These are phyloP conservation scores for Diaporthe sp. DNA, from an alignment of 2,329 filamentous ascomycete species.

Conservation along the genomic window DNA sequence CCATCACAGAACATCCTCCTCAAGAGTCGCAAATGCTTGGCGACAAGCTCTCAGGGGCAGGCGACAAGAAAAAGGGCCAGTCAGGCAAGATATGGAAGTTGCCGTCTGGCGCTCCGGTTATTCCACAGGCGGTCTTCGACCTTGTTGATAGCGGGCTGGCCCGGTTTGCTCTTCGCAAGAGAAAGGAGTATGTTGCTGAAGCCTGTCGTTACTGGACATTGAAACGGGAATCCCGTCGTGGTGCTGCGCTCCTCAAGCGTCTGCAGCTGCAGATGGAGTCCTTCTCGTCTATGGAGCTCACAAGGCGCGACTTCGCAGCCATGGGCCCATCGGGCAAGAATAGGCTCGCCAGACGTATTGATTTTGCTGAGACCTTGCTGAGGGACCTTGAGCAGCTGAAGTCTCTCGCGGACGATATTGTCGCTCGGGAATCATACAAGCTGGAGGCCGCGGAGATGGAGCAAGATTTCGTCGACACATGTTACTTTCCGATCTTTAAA, in stretches of 20 bases:
- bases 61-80: slow-evolving; percentile 82
- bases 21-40: slow-evolving; percentile 89
- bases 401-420: slow-evolving; percentile 76
- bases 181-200: slow-evolving; percentile 93
- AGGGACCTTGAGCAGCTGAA: slow-evolving; percentile 83
- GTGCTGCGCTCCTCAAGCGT: slow-evolving; percentile 91
- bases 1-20: slow-evolving; percentile 75
- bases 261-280: slow-evolving; percentile 95
- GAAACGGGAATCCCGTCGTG: slow-evolving; percentile 92
- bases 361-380: slow-evolving; percentile 84
- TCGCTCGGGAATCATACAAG: slow-evolving; percentile 82
- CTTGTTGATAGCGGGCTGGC: slow-evolving; percentile 86
- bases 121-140: slow-evolving; percentile 89
- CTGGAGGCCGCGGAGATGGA: slow-evolving; percentile 82
- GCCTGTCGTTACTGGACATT: slow-evolving; percentile 98
- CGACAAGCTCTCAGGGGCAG: slow-evolving; percentile 80
- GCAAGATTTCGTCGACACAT: slow-evolving; percentile 83
- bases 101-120: slow-evolving; percentile 93
- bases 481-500: slow-evolving; percentile 90
- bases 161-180: slow-evolving; percentile 83
- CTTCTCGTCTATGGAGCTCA: slow-evolving; percentile 98
- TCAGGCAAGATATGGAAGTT: slow-evolving; percentile 86
- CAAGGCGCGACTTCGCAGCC: slow-evolving; percentile 91
- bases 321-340: slow-evolving; percentile 90
- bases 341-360: slow-evolving; percentile 83